Evolutionary conservation across 2,329 filamentous ascomycete genomes (phyloP).

Genomic region (Onygenales sp.): DNA sequence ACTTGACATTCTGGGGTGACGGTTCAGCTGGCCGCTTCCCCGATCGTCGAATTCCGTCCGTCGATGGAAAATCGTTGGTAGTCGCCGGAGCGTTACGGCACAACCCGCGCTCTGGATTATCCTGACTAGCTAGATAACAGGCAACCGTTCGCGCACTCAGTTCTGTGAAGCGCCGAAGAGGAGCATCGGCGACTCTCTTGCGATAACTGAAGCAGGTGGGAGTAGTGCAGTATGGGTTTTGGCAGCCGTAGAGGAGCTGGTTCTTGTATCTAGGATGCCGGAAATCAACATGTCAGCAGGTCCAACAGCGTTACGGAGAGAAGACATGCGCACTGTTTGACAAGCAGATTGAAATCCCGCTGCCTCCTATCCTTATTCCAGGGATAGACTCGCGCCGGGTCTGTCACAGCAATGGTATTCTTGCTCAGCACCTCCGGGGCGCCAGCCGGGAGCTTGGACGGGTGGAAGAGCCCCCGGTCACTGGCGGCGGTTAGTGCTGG

Average conservation of each 20-base stretch:
- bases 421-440: slow-evolving; percentile 29
- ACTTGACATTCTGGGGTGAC: background rate
- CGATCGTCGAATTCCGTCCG: background rate
- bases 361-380: slow-evolving; percentile 32
- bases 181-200: slow-evolving; percentile 56
- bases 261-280: slow-evolving; percentile 55
- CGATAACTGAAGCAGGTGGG: slow-evolving; percentile 74
- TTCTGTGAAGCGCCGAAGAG: slow-evolving; percentile 68
- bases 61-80: slow-evolving; percentile 2
- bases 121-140: slow-evolving; percentile 68
- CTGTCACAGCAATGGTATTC: slow-evolving; percentile 31
- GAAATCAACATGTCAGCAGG: background rate
- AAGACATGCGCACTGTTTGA: slow-evolving; percentile 49
- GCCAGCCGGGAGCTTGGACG: slow-evolving; percentile 31
- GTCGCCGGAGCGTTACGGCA: slow-evolving; percentile 43
- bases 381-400: slow-evolving; percentile 26
- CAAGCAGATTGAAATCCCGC: slow-evolving; percentile 47
- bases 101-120: slow-evolving; percentile 61
- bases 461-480: slow-evolving; percentile 21
- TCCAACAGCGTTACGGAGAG: background rate
- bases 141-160: slow-evolving; percentile 75
- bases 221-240: slow-evolving; percentile 57
- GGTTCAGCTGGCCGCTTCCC: background rate
- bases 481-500: slow-evolving; percentile 16
- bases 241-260: slow-evolving; percentile 76